phyloP scores from a whole-genome alignment of 306 rosid genomes.

The Rosa chinensis region DNA sequence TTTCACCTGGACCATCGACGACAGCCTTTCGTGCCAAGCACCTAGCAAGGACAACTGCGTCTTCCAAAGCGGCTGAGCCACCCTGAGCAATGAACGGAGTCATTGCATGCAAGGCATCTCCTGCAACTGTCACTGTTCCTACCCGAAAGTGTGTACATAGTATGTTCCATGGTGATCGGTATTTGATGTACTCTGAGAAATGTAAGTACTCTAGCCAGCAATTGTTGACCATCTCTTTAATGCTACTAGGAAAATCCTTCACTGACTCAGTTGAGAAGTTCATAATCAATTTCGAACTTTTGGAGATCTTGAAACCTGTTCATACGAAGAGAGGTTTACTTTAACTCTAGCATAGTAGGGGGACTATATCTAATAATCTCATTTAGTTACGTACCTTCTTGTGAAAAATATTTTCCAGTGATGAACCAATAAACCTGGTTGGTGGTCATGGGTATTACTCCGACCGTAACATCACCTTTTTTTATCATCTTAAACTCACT shows the following conservation, averaged over 20 bases:
- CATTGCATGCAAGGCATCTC: slow-evolving; percentile 24
- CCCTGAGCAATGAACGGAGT: slow-evolving; percentile 21
- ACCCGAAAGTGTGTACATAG: neutral
- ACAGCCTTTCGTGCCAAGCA: neutral
- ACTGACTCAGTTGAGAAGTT: slow-evolving; percentile 1
- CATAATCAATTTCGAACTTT: no score
- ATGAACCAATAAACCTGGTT: no score
- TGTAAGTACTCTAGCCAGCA: neutral
- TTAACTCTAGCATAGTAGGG: no score
- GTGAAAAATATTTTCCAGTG: no score
- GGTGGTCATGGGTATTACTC: no score
- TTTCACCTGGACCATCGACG: neutral
- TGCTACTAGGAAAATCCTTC: slow-evolving; percentile 1
- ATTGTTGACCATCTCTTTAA: slow-evolving; percentile 2
- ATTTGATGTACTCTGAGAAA: slow-evolving; percentile 10
- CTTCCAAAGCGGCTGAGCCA: slow-evolving; percentile 18
- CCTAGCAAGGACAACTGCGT: slow-evolving; percentile 14
- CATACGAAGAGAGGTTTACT: no score
- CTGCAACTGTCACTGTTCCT: slow-evolving; percentile 12
- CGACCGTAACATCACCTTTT: no score
- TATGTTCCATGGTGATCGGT: neutral
- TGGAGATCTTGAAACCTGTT: no score
- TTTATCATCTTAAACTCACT: no score
- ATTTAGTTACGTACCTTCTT: no score
- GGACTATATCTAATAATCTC: no score